A percentile compares a stretch with the other conserved stretches of the same genome.
These are phyloP conservation scores for Leccinum broughii DNA, from an alignment of 768 basidiomycete genomes.

Conservation along the genomic window DNA sequence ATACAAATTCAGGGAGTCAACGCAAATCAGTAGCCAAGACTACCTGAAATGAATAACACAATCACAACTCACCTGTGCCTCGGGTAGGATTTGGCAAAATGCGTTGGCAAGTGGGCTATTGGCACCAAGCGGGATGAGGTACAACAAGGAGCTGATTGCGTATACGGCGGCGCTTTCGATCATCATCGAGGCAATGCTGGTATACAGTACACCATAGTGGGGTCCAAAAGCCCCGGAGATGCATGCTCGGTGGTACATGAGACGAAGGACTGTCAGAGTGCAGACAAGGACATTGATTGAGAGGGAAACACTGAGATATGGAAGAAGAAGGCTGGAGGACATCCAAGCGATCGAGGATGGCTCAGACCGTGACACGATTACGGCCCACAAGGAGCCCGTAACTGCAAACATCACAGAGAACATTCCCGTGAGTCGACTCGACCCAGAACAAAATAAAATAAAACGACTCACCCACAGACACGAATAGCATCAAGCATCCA, in stretches of 20 bases:
- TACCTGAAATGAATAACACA: background rate
- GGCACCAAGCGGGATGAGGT: slow-evolving; percentile 30
- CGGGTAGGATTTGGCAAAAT: slow-evolving; percentile 31
- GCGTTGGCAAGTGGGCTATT: slow-evolving; percentile 26
- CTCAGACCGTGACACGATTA: slow-evolving; percentile 28
- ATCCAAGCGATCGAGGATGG: slow-evolving; percentile 24
- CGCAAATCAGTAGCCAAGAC: background rate
- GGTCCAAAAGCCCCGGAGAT: slow-evolving; percentile 29
- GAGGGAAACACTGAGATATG: slow-evolving; percentile 35
- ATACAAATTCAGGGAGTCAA: background rate
- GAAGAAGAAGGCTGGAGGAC: slow-evolving; percentile 34
- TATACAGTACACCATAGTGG: slow-evolving; percentile 28
- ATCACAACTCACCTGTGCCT: slow-evolving; percentile 25
- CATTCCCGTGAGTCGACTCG: background rate
- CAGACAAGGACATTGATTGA: slow-evolving; percentile 34
- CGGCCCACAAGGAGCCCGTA: slow-evolving; percentile 31
- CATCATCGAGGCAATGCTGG: slow-evolving; percentile 35
- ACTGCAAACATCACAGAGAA: slow-evolving; percentile 12
- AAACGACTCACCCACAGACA: slow-evolving; percentile 23
- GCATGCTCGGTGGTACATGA: slow-evolving; percentile 31
- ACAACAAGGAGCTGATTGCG: slow-evolving; percentile 31
- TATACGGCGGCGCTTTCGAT: slow-evolving; percentile 39
- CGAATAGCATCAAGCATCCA: slow-evolving; percentile 24
- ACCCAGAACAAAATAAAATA: background rate
- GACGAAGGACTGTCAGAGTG: slow-evolving; percentile 32